These are phyloP conservation scores for Crithidia bombi DNA, from an alignment of 208 protist species.

Conservation along the genomic window DNA sequence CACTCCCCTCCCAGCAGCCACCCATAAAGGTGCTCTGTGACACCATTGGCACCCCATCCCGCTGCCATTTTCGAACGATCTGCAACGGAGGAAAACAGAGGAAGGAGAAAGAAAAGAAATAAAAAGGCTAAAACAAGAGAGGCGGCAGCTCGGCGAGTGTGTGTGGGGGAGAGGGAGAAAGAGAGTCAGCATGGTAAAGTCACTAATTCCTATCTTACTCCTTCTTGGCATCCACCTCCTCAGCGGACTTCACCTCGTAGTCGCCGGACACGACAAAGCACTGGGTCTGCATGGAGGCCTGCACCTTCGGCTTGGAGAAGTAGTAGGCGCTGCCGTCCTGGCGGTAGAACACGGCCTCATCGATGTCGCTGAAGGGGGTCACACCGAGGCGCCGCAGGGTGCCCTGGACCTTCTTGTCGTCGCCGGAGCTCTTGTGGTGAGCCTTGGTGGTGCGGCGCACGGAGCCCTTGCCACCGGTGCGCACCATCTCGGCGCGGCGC, in stretches of 20 bases:
- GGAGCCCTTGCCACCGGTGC: constrained; percentile 97
- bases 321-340: constrained; percentile 95
- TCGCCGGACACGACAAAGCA: constrained; percentile 97
- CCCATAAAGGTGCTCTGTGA: too few relatives aligned
- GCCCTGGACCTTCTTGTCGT: constrained; percentile 96
- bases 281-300: constrained; percentile 95
- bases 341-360: constrained; percentile 98
- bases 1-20: too few relatives aligned
- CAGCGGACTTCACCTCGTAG: constrained; percentile 78
- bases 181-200: too few relatives aligned
- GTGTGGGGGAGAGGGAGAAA: neutral
- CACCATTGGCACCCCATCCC: too few relatives aligned
- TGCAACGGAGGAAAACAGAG: neutral
- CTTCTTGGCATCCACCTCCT: constrained; percentile 70
- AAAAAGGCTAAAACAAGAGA: neutral
- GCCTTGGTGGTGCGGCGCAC: constrained; percentile 84
- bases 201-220: constrained; percentile 17
- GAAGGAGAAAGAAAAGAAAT: constrained; percentile 10
- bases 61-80: too few relatives aligned
- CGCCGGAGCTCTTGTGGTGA: constrained; percentile 78
- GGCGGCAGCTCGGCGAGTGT: neutral
- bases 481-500: constrained; percentile 90
- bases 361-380: constrained; percentile 95
- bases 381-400: constrained; percentile 95
- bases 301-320: constrained; percentile 98